Evolutionary conservation across 148 eudicot species (phyloP), one percentile per base, ranked within the genome.

Genomic region (Cornus suecica): DNA sequence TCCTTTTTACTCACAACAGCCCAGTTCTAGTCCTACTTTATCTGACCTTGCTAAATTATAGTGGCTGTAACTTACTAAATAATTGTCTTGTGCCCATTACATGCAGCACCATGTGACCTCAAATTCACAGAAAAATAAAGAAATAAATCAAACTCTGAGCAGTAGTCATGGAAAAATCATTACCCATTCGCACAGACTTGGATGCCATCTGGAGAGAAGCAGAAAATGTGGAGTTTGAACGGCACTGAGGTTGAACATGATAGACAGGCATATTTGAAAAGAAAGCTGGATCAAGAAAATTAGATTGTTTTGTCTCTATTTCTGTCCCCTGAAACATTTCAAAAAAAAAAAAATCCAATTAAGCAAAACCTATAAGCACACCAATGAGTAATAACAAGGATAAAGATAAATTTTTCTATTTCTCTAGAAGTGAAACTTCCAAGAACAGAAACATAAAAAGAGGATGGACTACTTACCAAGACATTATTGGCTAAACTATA

Each of bases 231-330:
- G 86, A 83, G 73, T 74, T 88, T 8, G 83, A 56, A 24, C 77
- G 52, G 80, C 98, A 94, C 74, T 74, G 78, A 72, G 88, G 79
- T 81, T 84, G 93, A 75, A 94, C 81, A 78, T 72, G 61, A 82
- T 92, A 91, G 37, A 94, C 71, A 7, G 98, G 92, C 32, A 64
- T 68, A 80, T 85, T 79, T 28, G 95, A 87, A 61, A 72, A 56
- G 78, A 81, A 88, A 30, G 93, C 97, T 51, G 93, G 74, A 24
- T 94, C 98, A 60, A 92, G 84, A 84, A 87, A 86, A 85, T 83
- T 88, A 30, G 80, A 42, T 5, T 0, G 4, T 27, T 69, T 63
- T 64, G 95, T 80, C 73, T 37, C 16, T 65, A 96, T 83, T 30
- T 83, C 87, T 65, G 98, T 84, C 54, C 98, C 98, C 98, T 94